Evolutionary conservation across 192 early-diverging fungal genomes (phyloP).

Genomic region (Linnemannia hyalina): DNA sequence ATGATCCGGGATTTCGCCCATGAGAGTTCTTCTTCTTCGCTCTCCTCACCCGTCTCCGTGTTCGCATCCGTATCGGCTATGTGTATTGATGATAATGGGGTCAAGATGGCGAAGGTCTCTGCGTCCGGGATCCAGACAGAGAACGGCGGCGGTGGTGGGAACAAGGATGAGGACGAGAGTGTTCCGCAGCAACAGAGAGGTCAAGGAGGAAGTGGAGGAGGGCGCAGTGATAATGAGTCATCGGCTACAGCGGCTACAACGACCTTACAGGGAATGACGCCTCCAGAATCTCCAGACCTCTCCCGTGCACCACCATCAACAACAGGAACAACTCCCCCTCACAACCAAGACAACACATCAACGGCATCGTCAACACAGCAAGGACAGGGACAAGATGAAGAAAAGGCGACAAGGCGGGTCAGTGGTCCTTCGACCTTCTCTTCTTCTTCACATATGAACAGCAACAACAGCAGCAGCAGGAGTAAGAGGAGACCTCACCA

Average conservation of each 20-base stretch:
- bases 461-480: background rate
- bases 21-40: conserved; percentile 2
- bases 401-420: background rate
- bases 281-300: conserved; percentile 33
- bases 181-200: background rate
- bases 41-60: background rate
- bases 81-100: background rate
- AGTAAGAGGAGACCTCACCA: conserved; percentile 33
- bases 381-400: background rate
- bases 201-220: background rate
- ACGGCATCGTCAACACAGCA: too few relatives aligned
- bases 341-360: background rate
- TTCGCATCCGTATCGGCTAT: too few relatives aligned
- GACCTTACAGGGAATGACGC: conserved; percentile 35
- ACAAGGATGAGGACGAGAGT: background rate
- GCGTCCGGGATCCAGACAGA: background rate
- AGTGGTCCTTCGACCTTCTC: background rate
- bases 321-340: background rate
- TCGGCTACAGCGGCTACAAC: background rate
- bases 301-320: background rate
- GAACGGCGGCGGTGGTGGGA: background rate
- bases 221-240: background rate
- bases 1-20: conserved; percentile 41
- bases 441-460: background rate
- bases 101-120: background rate